phyloP scores from a whole-genome alignment of 1,284 basidiomycete genomes.

The Leccinum subrobustum region DNA sequence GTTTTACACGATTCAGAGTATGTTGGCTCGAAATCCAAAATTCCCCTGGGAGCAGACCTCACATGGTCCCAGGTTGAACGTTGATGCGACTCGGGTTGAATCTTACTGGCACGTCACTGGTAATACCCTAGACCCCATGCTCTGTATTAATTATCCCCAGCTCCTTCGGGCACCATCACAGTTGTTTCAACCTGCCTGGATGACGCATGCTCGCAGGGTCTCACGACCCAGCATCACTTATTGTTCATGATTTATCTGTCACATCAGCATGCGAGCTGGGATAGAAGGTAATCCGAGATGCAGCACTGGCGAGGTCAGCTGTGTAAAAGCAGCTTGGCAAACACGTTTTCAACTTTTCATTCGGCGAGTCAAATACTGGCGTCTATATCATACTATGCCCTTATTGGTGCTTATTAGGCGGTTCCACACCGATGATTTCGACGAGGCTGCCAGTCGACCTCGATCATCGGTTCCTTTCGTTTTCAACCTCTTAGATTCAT shows the following conservation, averaged over 20 bases:
- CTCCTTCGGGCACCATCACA: slow-evolving; percentile 8
- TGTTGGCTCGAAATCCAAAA: neutral
- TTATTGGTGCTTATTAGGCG: slow-evolving; percentile 7
- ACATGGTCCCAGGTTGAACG: neutral
- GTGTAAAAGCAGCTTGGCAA: neutral
- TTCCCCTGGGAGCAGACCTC: neutral
- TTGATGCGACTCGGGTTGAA: neutral
- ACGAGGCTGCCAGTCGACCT: slow-evolving; percentile 1
- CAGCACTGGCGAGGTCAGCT: neutral
- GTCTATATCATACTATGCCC: slow-evolving; percentile 1
- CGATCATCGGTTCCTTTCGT: neutral
- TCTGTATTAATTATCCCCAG: neutral
- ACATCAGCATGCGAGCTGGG: neutral
- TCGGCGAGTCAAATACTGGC: neutral
- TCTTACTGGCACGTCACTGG: neutral
- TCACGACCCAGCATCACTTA: neutral
- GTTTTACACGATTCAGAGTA: too few species aligned
- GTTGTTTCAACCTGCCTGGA: slow-evolving; percentile 2
- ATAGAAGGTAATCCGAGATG: neutral
- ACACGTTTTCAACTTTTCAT: slow-evolving; percentile 10
- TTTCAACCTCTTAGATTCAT: neutral
- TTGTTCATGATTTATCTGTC: slow-evolving; percentile 2
- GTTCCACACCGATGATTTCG: slow-evolving; percentile 1
- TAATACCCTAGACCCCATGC: slow-evolving; percentile 5
- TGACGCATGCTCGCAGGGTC: slow-evolving; percentile 17